Base-by-base conservation (phyloP, 495 filamentous ascomycete genomes). In the Wilcoxina mikolae region DNA sequence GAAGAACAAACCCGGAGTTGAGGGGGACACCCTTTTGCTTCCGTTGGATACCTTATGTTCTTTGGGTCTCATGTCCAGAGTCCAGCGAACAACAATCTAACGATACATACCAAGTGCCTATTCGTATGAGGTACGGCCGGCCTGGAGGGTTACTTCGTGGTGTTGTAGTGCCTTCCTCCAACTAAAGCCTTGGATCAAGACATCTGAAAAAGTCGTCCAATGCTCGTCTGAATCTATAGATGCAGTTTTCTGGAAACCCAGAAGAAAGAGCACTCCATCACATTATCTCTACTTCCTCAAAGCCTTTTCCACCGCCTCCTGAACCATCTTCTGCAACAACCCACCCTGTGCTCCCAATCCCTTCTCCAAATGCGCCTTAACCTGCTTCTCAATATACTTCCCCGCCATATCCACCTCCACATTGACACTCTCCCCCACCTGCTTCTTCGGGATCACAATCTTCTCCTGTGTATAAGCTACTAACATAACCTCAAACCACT, bases 341-440 rank as follows among this genome's bases (percentile, higher is more conserved):
- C 77, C 75, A 25, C 77, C 73, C 18, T 75, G 76, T 25, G 74
- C 73, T 29, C 68, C 71, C 51, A 52, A 59, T 26, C 68, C 53
- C 5, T 73, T 72, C 39, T 72, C 72, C 59, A 87, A 70, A 55
- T 85, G 84, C n/a, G 76, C 82, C 48, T 72, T 70, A 59, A 87
- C 80, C 55, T 84, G 87, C 79, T 95, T 99, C 64, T 66, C 93
- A 18, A 95, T 89, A 67, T 96, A 95, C 76, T 99, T 99, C 3
- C 90, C 93, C 59, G 95, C 82, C 74, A 95, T 88, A 68, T 99
- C 93, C 49, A 96, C 94, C 75, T 99, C 93, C 17, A 96, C 82
- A 68, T 99, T 99, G 27, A 96, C 87, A 48, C 77, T 74, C 4
- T 95, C 87, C 1, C 93, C 89, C n/a, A 72, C 69, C 67, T 75